A percentile compares a stretch with the other conserved stretches of the same genome.
Evolutionary conservation across 306 rosid genomes (phyloP).

Genomic region (Quercus ilex): DNA sequence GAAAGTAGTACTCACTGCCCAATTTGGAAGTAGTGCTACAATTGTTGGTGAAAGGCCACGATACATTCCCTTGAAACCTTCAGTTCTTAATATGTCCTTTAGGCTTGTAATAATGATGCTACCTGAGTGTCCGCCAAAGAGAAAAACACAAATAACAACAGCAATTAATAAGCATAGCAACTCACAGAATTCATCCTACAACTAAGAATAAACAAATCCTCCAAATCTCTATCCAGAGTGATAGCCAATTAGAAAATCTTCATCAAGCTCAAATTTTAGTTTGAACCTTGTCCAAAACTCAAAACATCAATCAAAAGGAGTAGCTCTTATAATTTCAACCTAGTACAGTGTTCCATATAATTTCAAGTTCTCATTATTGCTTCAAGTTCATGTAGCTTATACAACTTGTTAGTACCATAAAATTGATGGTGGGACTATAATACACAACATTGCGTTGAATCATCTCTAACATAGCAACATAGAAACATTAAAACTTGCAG

Average conservation of each 20-base stretch:
- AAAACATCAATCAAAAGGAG: not conserved
- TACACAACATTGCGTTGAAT: not conserved
- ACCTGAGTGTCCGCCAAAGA: slow-evolving; percentile 43
- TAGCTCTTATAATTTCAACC: not conserved
- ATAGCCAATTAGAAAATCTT: not conserved
- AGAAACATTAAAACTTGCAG: not conserved
- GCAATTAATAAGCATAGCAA: not conserved
- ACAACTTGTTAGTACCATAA: not conserved
- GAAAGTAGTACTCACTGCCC: slow-evolving; percentile 80
- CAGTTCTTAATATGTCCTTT: slow-evolving; percentile 62
- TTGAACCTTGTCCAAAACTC: not conserved
- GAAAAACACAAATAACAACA: slow-evolving; percentile 15
- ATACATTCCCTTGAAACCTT: slow-evolving; percentile 89
- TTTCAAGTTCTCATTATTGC: not conserved
- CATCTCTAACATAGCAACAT: not conserved
- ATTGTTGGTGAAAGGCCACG: slow-evolving; percentile 96
- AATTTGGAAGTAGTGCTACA: slow-evolving; percentile 92
- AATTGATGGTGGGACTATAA: not conserved
- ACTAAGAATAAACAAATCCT: not conserved
- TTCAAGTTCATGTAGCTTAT: not conserved
- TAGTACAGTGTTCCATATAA: not conserved
- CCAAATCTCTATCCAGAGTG: not conserved
- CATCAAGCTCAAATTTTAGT: not conserved
- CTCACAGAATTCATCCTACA: not conserved
- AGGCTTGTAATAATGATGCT: slow-evolving; percentile 74